A percentile compares a stretch with the other conserved stretches of the same genome.
Evolutionary conservation across 768 basidiomycete genomes (phyloP).

Genomic region (Candolleomyces efflorescens): DNA sequence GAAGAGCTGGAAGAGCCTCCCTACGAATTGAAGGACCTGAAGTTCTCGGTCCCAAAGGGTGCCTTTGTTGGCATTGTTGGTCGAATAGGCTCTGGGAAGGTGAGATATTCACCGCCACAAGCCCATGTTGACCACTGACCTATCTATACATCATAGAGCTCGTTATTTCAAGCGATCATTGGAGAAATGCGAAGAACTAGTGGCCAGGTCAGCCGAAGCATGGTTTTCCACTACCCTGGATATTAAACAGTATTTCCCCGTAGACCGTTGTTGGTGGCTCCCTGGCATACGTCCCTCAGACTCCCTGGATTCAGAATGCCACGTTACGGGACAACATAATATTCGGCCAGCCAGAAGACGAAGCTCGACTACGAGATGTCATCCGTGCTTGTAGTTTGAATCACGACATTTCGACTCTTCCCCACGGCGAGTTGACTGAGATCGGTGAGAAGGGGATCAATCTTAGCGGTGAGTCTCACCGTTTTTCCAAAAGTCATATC

Average conservation of each 20-base stretch:
- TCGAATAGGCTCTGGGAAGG: constrained; percentile 23
- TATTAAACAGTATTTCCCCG: background rate
- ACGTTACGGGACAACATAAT: constrained; percentile 71
- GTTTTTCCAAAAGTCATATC: background rate
- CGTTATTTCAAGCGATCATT: constrained; percentile 50
- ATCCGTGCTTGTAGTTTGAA: constrained; percentile 64
- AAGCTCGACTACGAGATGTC: constrained; percentile 48
- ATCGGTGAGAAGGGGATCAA: constrained; percentile 79
- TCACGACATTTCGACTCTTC: constrained; percentile 68
- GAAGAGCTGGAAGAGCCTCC: constrained; percentile 36
- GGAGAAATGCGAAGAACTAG: constrained; percentile 63
- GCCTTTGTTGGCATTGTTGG: constrained; percentile 73
- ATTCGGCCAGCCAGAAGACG: constrained; percentile 66
- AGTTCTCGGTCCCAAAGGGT: constrained; percentile 45
- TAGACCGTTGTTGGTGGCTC: constrained; percentile 26
- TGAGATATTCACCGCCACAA: background rate
- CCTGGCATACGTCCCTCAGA: constrained; percentile 57
- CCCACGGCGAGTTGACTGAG: constrained; percentile 64
- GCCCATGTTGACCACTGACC: background rate
- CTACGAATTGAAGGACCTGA: constrained; percentile 45
- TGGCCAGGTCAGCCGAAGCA: constrained; percentile 41
- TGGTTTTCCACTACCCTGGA: background rate
- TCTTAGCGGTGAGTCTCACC: constrained; percentile 43
- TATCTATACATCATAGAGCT: constrained; percentile 35
- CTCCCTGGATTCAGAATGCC: constrained; percentile 64